Conservation (phyloP, 441 rosid species). For the Capsella rubella region DNA sequence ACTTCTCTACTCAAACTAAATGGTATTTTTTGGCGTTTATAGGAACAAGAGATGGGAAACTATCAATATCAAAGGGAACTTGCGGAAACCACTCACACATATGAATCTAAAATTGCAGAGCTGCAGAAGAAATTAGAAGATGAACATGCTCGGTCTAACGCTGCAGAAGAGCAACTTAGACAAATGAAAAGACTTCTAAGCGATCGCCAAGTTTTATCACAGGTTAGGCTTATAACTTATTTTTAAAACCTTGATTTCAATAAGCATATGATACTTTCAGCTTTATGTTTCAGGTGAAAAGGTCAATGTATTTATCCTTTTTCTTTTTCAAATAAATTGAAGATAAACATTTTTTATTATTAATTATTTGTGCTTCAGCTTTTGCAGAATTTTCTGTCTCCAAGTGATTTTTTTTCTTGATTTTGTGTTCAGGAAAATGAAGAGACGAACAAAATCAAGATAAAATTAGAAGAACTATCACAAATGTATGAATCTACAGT, state of each 20-base stretch:
- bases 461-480: slow-evolving; percentile 58
- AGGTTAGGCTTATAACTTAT: slow-evolving; percentile 56
- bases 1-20: slow-evolving; percentile 18
- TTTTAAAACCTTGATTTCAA: slow-evolving; percentile 5
- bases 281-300: slow-evolving; percentile 13
- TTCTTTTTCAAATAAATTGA: not conserved
- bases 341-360: not conserved
- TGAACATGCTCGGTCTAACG: slow-evolving; percentile 55
- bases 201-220: slow-evolving; percentile 60
- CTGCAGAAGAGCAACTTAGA: slow-evolving; percentile 61
- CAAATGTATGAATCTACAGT: slow-evolving; percentile 58
- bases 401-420: slow-evolving; percentile 20
- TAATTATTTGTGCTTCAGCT: slow-evolving; percentile 19
- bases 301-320: slow-evolving; percentile 10
- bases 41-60: slow-evolving; percentile 70
- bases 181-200: slow-evolving; percentile 54
- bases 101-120: slow-evolving; percentile 73
- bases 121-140: slow-evolving; percentile 68
- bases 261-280: slow-evolving; percentile 29
- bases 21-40: slow-evolving; percentile 37
- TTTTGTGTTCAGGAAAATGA: slow-evolving; percentile 59
- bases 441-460: slow-evolving; percentile 56
- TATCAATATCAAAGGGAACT: slow-evolving; percentile 74
- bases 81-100: slow-evolving; percentile 68
- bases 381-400: slow-evolving; percentile 18